Conservation (phyloP, 2,329 filamentous ascomycete genomes). For the Dactylella cylindrospora region DNA sequence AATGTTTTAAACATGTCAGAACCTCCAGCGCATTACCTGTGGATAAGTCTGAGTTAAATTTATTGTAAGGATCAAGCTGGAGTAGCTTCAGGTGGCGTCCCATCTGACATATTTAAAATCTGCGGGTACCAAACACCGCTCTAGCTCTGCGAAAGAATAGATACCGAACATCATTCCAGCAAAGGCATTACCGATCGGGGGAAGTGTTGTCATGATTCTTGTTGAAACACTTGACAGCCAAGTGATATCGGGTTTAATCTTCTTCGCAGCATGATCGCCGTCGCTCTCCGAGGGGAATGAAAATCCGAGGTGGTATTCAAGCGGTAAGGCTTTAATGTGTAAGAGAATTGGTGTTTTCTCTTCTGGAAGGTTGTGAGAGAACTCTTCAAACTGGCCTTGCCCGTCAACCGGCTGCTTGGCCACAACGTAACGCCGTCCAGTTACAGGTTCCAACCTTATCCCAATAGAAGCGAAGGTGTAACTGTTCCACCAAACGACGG, state of each 20-base stretch:
- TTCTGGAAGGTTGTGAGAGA: slow-evolving; percentile 15
- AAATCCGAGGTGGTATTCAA: slow-evolving; percentile 32
- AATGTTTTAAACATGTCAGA: no score
- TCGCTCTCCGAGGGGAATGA: slow-evolving; percentile 9
- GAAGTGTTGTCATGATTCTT: slow-evolving; percentile 51
- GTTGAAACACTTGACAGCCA: slow-evolving; percentile 46
- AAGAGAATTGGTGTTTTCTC: slow-evolving; percentile 10
- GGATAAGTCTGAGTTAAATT: no score
- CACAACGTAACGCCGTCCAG: slow-evolving; percentile 35
- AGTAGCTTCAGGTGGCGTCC: slow-evolving; percentile 22
- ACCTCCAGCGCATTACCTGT: no score
- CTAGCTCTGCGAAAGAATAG: slow-evolving; percentile 54
- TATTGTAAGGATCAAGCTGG: no score
- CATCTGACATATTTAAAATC: slow-evolving; percentile 53
- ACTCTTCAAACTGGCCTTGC: slow-evolving; percentile 21
- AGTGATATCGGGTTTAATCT: slow-evolving; percentile 45
- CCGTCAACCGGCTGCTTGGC: slow-evolving; percentile 47
- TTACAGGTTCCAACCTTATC: slow-evolving; percentile 47
- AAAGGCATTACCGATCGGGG: slow-evolving; percentile 53
- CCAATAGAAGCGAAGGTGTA: slow-evolving; percentile 55
- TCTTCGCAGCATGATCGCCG: not conserved
- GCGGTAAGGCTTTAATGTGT: slow-evolving; percentile 32
- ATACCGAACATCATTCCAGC: slow-evolving; percentile 57
- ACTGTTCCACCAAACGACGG: slow-evolving; percentile 60
- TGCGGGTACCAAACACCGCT: slow-evolving; percentile 53